Evolutionary conservation across 148 eudicot species (phyloP).

Genomic region (Rhododendron vialii): DNA sequence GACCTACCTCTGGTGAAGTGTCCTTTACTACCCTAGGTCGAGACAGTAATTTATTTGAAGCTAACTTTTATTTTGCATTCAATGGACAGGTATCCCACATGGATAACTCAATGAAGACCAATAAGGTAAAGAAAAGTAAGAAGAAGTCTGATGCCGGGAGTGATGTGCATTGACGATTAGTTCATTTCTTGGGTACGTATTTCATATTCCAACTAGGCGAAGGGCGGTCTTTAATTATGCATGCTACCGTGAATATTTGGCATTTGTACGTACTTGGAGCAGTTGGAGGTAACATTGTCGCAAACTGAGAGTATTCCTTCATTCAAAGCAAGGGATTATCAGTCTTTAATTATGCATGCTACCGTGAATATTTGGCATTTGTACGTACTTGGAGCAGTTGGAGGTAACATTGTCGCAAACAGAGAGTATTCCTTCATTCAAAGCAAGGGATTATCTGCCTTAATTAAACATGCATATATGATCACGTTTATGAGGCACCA

Average conservation of each 20-base stretch:
- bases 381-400: background rate
- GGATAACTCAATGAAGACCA: constrained; percentile 36
- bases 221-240: background rate
- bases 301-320: background rate
- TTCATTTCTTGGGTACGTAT: background rate
- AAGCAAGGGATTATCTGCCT: background rate
- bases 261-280: background rate
- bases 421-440: background rate
- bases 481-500: background rate
- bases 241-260: background rate
- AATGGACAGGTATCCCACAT: constrained; percentile 46
- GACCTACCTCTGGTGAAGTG: constrained; percentile 12
- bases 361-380: background rate
- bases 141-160: constrained; percentile 15
- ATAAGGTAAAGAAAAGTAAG: constrained; percentile 21
- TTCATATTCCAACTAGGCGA: background rate
- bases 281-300: background rate
- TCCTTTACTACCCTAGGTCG: background rate
- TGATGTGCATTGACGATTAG: background rate
- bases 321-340: background rate
- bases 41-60: background rate
- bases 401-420: background rate
- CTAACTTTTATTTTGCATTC: background rate
- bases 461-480: background rate
- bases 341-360: background rate